Evolutionary conservation across 2,329 filamentous ascomycete genomes (phyloP).

Genomic region (Aspergillus floridensis): DNA sequence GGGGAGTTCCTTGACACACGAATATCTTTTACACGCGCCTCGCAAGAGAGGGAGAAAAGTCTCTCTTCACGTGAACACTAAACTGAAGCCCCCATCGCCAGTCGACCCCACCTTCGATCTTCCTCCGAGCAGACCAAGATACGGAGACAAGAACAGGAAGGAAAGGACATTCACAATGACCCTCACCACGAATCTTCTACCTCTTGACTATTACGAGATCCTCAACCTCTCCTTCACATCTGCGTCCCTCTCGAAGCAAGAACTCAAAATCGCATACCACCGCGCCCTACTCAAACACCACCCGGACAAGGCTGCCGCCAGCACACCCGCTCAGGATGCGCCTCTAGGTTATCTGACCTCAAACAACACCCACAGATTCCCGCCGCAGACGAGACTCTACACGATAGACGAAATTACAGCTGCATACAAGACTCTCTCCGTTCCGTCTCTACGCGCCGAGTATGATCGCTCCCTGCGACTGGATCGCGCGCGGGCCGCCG

Average conservation of each 20-base stretch:
- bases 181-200: conserved; percentile 16
- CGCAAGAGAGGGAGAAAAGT: too few species aligned
- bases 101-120: not conserved
- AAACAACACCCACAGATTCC: not conserved
- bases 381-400: conserved; percentile 15
- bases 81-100: not conserved
- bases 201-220: conserved; percentile 40
- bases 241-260: conserved; percentile 35
- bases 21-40: too few species aligned
- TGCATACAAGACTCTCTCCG: conserved; percentile 56
- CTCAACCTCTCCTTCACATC: conserved; percentile 35
- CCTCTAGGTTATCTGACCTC: not conserved
- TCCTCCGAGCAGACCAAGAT: not conserved
- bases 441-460: conserved; percentile 43
- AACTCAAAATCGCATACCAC: conserved; percentile 56
- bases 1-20: too few species aligned
- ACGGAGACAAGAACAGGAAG: not conserved
- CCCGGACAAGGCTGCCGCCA: conserved; percentile 52
- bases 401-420: conserved; percentile 59
- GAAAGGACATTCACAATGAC: conserved; percentile 4
- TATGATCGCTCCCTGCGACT: conserved; percentile 50
- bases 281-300: conserved; percentile 57
- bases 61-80: not conserved
- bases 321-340: conserved; percentile 14
- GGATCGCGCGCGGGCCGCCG: conserved; percentile 27